Percentiles rank a stretch among this genome's conserved stretches.
Evolutionary conservation across 2,329 filamentous ascomycete species (phyloP).

Genomic region (Ophiostoma angusticollis): DNA sequence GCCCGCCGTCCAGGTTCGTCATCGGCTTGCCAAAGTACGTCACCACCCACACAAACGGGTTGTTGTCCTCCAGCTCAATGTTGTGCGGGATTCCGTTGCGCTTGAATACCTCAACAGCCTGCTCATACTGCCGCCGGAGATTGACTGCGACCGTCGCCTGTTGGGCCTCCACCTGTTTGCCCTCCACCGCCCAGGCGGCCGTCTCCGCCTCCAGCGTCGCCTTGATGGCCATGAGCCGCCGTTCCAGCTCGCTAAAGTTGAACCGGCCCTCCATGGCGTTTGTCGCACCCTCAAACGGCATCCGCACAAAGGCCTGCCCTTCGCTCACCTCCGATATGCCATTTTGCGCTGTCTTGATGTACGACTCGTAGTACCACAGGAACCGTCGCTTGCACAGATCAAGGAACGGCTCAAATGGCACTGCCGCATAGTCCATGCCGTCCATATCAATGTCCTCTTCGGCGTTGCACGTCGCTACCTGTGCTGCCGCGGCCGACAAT

Average conservation of each 20-base stretch:
- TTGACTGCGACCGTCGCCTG: conserved; percentile 70
- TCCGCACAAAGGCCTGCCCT: conserved; percentile 53
- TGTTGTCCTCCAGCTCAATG: conserved; percentile 62
- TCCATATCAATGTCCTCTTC: conserved; percentile 38
- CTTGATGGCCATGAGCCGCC: conserved; percentile 56
- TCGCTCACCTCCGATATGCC: conserved; percentile 52
- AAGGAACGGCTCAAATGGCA: conserved; percentile 72
- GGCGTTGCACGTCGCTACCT: conserved; percentile 15
- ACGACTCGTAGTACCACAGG: conserved; percentile 90
- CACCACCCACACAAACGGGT: conserved; percentile 80
- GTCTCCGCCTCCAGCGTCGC: conserved; percentile 60
- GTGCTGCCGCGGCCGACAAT: background rate
- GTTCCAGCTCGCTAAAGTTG: conserved; percentile 62
- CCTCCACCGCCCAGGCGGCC: conserved; percentile 56
- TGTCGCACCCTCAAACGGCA: conserved; percentile 69
- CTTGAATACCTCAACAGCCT: conserved; percentile 65
- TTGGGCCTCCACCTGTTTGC: conserved; percentile 45
- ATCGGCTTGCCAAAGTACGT: conserved; percentile 86
- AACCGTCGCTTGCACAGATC: conserved; percentile 87
- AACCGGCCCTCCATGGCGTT: conserved; percentile 84
- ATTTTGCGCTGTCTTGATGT: conserved; percentile 56
- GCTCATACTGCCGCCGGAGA: conserved; percentile 71
- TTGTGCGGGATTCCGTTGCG: conserved; percentile 59
- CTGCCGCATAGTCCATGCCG: conserved; percentile 33
- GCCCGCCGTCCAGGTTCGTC: conserved; percentile 84